These are phyloP conservation scores for Infundibulicybe gibba DNA, from an alignment of 768 basidiomycete genomes.

Conservation along the genomic window DNA sequence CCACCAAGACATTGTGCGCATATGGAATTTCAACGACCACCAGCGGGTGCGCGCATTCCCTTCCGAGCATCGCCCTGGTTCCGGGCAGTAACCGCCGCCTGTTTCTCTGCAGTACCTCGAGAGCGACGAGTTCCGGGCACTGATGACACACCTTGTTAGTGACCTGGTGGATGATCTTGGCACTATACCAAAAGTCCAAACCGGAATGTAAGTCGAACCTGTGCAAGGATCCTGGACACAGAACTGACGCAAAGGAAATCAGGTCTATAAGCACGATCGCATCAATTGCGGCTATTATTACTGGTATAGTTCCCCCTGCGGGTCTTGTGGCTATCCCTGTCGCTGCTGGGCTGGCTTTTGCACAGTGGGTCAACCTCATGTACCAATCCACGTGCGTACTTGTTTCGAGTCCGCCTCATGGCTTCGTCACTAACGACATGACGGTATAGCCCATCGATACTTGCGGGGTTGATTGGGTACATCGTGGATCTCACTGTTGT, in stretches of 20 bases:
- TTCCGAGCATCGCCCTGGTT: not conserved
- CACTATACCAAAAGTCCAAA: conserved; percentile 1
- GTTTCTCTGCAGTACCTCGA: conserved; percentile 8
- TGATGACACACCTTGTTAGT: conserved; percentile 12
- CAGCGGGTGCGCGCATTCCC: conserved; percentile 7
- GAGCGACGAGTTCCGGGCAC: conserved; percentile 10
- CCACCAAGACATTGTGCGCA: conserved; percentile 17
- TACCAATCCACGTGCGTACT: conserved; percentile 16
- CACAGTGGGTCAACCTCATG: conserved; percentile 14
- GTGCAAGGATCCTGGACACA: not conserved
- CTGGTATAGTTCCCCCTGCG: conserved; percentile 9
- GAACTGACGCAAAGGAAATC: conserved; percentile 1
- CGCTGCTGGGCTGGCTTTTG: conserved; percentile 11
- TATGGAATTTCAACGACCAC: conserved; percentile 22
- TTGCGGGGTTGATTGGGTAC: conserved; percentile 15
- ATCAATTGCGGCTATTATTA: conserved; percentile 10
- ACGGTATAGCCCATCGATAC: conserved; percentile 4
- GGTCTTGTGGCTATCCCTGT: conserved; percentile 17
- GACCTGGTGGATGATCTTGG: not conserved
- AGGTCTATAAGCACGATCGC: conserved; percentile 7
- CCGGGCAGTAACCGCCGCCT: not conserved
- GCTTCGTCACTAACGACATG: not conserved
- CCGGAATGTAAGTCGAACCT: conserved; percentile 1
- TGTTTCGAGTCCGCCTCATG: not conserved
- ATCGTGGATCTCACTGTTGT: conserved; percentile 16